phyloP scores from a whole-genome alignment of 108 stramenopile species.

The Asterionellopsis glacialis region DNA sequence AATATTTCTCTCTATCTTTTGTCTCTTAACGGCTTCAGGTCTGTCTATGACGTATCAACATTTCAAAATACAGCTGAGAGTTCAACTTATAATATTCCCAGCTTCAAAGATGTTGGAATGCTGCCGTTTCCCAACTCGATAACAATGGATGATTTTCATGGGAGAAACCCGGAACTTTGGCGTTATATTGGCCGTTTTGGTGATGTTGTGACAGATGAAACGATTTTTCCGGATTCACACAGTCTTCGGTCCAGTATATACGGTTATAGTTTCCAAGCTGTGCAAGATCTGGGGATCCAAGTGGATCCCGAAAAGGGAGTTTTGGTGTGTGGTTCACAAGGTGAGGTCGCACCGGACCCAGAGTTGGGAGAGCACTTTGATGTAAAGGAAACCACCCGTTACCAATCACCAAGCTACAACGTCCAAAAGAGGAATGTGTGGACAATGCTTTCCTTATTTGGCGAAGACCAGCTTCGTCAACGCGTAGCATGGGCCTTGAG shows the following conservation, averaged over 20 bases:
- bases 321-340: background rate
- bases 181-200: slow-evolving; percentile 1
- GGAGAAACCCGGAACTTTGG: too few relatives aligned
- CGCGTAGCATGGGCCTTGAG: slow-evolving; percentile 72
- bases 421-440: slow-evolving; percentile 16
- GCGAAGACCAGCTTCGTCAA: slow-evolving; percentile 67
- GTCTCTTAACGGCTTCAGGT: too few relatives aligned
- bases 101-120: too few relatives aligned
- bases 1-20: too few relatives aligned
- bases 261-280: too few relatives aligned
- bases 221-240: background rate
- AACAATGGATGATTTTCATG: too few relatives aligned
- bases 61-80: too few relatives aligned
- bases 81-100: too few relatives aligned
- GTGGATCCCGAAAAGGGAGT: background rate
- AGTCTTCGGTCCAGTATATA: background rate
- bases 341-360: background rate
- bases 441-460: slow-evolving; percentile 25
- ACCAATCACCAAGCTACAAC: background rate
- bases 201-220: background rate
- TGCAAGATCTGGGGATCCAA: background rate
- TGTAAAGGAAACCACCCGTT: too few relatives aligned
- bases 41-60: too few relatives aligned
- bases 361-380: background rate
- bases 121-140: too few relatives aligned